Base-by-base conservation (phyloP, 2,329 filamentous ascomycete species). In the Celoporthe dispersa region DNA sequence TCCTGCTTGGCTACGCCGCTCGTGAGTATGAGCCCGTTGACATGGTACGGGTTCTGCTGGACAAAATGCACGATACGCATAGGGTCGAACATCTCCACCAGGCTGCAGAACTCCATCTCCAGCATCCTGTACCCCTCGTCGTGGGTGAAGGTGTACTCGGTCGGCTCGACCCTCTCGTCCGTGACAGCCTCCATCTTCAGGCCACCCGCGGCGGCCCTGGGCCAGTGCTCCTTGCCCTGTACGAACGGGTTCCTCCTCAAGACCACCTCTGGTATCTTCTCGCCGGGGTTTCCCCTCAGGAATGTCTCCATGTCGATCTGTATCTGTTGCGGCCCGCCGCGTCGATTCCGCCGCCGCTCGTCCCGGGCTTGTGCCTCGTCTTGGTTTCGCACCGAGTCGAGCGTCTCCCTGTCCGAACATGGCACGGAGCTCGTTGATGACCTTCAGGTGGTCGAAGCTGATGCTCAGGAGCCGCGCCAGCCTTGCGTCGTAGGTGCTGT, bases 1-100 rank as follows among this genome's bases (percentile, higher is more conserved):
- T 98, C 94, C 74, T 97, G 92, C 78, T 96, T 95, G 16, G 94
- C 94, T 64, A 98, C 92, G 78, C 94, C 93, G 72, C 93, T 97
- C 37, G 97, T 94, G 78, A 98, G 94, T 31, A 98, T 89, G n/a
- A 98, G 87, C 2, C 93, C 94, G 1, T 94, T 96, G 74, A 98
- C 91, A 78, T 98, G 94, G 79, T 98, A 98, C 3, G 95, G 92
- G 75, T 94, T 90, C 74, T 85, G 84, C 72, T 89, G 87, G 2
- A 98, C 84, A 66, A 96, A 87, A 48, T 90, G 83, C 57, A 98
- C 90, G 82, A 99, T 88, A 68, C 90, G 86, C 80, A 97, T 91
- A 4, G 94, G 93, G 76, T 98, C 92, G 73, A 87, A 84, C 86
- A 96, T 92, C 75, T 92, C 91, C n/a, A 97, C 94, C 73, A 90